A percentile compares a stretch with the other conserved stretches of the same genome.
Evolutionary conservation across 2,329 filamentous ascomycete species (phyloP).

Genomic region (Ophiostoma ulmi): DNA sequence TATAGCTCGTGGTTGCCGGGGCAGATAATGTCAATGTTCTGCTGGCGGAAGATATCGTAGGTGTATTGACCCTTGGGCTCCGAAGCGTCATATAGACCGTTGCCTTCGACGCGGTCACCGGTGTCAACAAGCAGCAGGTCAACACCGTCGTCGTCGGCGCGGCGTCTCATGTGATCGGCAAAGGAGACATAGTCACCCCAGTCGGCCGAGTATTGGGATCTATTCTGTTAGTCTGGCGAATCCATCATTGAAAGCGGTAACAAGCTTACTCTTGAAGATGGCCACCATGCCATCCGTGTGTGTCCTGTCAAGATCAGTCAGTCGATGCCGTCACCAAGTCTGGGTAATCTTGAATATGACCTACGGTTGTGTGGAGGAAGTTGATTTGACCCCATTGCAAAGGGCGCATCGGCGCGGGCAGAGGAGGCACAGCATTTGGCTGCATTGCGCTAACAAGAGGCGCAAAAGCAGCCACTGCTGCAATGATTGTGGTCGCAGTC

Average conservation of each 20-base stretch:
- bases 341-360: not conserved
- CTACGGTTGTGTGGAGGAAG: slow-evolving; percentile 83
- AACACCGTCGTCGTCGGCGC: slow-evolving; percentile 69
- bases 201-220: slow-evolving; percentile 86
- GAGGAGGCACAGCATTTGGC: slow-evolving; percentile 71
- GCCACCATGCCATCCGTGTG: slow-evolving; percentile 91
- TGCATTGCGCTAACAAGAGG: slow-evolving; percentile 53
- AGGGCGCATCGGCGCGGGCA: slow-evolving; percentile 74
- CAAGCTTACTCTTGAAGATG: slow-evolving; percentile 75
- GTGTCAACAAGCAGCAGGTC: slow-evolving; percentile 95
- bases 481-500: not conserved
- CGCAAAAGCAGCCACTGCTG: slow-evolving; percentile 27
- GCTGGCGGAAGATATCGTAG: slow-evolving; percentile 78
- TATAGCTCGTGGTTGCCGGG: slow-evolving; percentile 96
- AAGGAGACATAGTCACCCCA: slow-evolving; percentile 99
- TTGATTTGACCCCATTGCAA: slow-evolving; percentile 92
- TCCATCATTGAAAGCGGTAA: too few species aligned
- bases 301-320: slow-evolving; percentile 46
- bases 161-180: slow-evolving; percentile 70
- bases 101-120: slow-evolving; percentile 87
- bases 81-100: slow-evolving; percentile 88
- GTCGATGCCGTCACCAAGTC: not conserved
- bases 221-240: slow-evolving; percentile 33
- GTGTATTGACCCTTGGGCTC: slow-evolving; percentile 82
- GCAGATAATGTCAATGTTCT: slow-evolving; percentile 77